phyloP scores from a whole-genome alignment of 139 green algal genomes.

The Auxenochlorella pyrenoidosa region DNA sequence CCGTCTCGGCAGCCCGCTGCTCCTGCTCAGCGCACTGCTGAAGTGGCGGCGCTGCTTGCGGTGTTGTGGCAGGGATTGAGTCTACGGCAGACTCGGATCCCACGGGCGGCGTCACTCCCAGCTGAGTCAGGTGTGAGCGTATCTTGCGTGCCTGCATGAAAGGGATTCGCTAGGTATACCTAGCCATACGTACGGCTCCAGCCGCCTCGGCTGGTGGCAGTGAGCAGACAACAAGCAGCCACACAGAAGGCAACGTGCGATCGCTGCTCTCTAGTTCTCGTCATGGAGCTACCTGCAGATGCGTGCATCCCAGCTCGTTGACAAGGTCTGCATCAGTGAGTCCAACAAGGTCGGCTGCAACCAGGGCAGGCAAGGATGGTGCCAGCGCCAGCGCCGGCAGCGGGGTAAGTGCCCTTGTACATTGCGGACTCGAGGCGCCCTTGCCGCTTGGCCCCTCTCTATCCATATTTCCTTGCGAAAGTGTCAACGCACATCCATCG shows the following conservation, averaged over 20 bases:
- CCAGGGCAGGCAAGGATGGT: background rate
- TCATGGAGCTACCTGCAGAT: background rate
- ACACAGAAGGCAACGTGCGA: background rate
- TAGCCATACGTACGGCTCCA: no score
- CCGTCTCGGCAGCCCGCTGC: background rate
- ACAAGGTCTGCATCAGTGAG: background rate
- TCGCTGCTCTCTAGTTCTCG: no score
- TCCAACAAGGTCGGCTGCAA: background rate
- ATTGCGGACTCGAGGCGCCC: background rate
- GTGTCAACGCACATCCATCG: background rate
- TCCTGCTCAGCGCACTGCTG: background rate
- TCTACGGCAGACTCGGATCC: background rate
- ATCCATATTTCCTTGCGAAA: background rate
- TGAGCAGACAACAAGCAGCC: background rate
- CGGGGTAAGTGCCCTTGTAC: background rate
- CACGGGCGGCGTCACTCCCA: background rate
- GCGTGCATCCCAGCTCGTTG: background rate
- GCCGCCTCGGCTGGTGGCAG: background rate
- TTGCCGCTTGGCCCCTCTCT: background rate
- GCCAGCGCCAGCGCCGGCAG: no score
- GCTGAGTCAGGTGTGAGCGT: background rate
- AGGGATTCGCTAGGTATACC: no score
- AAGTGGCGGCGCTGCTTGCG: background rate
- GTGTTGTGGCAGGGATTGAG: background rate
- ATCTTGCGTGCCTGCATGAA: background rate